Evolutionary conservation across 73 alveolate species (phyloP), one percentile per base, ranked within the genome.

Genomic region (Halteria grandinella): DNA sequence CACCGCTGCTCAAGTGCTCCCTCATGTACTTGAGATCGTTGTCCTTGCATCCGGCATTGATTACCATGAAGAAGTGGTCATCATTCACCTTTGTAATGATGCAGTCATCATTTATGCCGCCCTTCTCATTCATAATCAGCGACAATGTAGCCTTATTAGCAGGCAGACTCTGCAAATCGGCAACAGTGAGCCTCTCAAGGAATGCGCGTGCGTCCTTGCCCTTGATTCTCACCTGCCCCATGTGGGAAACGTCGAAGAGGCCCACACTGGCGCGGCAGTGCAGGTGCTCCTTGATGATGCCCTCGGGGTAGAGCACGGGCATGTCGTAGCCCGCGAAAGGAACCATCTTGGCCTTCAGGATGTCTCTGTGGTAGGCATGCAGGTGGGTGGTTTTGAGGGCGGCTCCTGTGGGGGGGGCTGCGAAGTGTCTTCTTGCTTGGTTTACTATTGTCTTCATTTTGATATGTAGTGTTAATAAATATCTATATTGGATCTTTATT

Each of bases 41-140:
- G n/a, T 88, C 91, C 58, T 93, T 95, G 75, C 97, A 88, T 1
- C 96, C 99, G 15, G 98, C 98, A 59, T 95, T 95, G 43, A 95
- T 90, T 49, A 95, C 99, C 90, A 93, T 85, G 23, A 21, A 48
- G 85, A 83, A 59, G 15, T 57, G 77, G 40, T 84, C 88, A 27
- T 41, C 76, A 10, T 66, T 75, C 28, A 50, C 54, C 58, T 81
- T 72, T 10, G 95, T 75, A 45, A 83, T 91, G 72, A 95, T 77
- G 15, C 97, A 85, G 75, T 95, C 99, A 75, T 95, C 99, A 25
- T 75, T 88, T 48, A 93, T 89, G 10, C 99, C 99, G 32, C 97
- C 99, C 24, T 83, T 44, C 32, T 91, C 96, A 69, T 93, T 95
- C 79, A 93, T 81, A 59, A 95, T 87, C 25, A 95, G 80, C 55